Evolutionary conservation across 2,329 filamentous ascomycete species (phyloP).

Genomic region (Beauveria sp.): DNA sequence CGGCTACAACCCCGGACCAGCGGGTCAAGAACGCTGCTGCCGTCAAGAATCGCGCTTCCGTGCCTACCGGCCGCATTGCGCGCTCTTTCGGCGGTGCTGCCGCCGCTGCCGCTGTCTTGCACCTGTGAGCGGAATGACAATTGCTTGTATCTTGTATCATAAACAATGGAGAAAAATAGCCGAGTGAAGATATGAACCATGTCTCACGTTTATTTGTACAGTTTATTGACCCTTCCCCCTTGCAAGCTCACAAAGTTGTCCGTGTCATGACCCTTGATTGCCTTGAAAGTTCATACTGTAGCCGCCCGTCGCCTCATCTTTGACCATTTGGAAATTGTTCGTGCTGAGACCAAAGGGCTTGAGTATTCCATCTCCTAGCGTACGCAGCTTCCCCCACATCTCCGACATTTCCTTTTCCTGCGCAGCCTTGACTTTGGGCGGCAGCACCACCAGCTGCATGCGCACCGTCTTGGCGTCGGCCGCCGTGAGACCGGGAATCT

Average conservation of each 20-base stretch:
- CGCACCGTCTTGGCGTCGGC: constrained; percentile 63
- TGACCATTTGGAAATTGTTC: constrained; percentile 88
- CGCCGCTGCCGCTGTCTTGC: background rate
- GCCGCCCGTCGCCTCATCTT: constrained; percentile 81
- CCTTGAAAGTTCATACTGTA: constrained; percentile 83
- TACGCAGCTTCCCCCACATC: constrained; percentile 96
- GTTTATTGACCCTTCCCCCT: background rate
- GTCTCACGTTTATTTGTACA: background rate
- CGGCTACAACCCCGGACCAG: background rate
- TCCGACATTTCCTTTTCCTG: constrained; percentile 85
- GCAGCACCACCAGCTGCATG: constrained; percentile 57
- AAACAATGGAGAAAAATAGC: background rate
- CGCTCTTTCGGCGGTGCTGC: constrained; percentile 6
- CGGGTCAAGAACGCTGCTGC: background rate
- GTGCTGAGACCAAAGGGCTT: constrained; percentile 92
- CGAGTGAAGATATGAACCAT: background rate
- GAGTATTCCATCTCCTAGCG: constrained; percentile 82
- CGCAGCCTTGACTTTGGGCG: constrained; percentile 62
- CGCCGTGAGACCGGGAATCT: constrained; percentile 47
- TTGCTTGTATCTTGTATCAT: background rate
- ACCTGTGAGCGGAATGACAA: background rate
- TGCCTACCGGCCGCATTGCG: background rate
- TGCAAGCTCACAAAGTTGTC: background rate
- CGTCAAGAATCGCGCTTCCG: constrained; percentile 2
- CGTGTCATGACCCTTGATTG: background rate